Conservation (phyloP, 441 rosid genomes). For the Iberis amara region DNA sequence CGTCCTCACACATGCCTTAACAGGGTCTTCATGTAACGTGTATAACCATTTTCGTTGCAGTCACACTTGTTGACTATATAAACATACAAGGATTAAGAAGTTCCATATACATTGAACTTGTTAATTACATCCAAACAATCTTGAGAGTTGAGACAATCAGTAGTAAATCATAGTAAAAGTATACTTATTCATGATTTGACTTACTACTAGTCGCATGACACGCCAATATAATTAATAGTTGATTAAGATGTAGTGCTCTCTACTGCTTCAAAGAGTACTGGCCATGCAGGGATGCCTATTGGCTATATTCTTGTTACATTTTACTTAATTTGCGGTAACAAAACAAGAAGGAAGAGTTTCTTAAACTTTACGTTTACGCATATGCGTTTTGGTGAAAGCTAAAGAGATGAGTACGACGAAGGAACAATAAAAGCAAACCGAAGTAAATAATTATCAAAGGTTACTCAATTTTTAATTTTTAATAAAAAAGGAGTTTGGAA, state of each 20-base stretch:
- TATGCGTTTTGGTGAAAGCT: too few relatives aligned
- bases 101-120: slow-evolving; percentile 70
- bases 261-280: slow-evolving; percentile 77
- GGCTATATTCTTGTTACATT: slow-evolving; percentile 42
- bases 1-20: too few relatives aligned
- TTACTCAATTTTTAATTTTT: too few relatives aligned
- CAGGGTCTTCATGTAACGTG: too few relatives aligned
- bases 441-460: too few relatives aligned
- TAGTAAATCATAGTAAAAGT: slow-evolving; percentile 62
- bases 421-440: too few relatives aligned
- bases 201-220: slow-evolving; percentile 91
- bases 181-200: slow-evolving; percentile 79
- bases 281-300: slow-evolving; percentile 91
- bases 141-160: slow-evolving; percentile 74
- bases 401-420: too few relatives aligned
- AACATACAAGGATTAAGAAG: slow-evolving; percentile 24
- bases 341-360: too few relatives aligned
- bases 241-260: slow-evolving; percentile 75
- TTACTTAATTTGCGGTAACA: neutral
- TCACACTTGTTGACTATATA: too few relatives aligned
- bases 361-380: too few relatives aligned
- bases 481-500: too few relatives aligned
- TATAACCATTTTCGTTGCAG: too few relatives aligned
- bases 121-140: slow-evolving; percentile 82
- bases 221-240: slow-evolving; percentile 59